Conservation (phyloP, 345 rosid species). For the Heritiera fomes region DNA sequence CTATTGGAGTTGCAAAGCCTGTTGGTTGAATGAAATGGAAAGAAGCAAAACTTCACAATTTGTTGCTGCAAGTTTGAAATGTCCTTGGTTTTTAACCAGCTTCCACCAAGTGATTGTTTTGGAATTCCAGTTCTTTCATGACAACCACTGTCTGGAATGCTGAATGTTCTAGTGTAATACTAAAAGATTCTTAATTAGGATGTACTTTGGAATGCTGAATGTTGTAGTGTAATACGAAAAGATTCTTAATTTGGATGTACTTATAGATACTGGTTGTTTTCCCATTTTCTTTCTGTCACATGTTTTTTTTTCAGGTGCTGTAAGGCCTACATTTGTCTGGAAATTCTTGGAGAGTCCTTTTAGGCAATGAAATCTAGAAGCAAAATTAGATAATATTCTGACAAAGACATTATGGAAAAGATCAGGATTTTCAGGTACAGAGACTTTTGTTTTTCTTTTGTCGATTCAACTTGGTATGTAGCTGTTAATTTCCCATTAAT, state of each 20-base stretch:
- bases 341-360: background rate
- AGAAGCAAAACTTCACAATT: background rate
- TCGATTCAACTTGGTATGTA: background rate
- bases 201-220: background rate
- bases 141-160: background rate
- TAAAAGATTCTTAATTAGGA: background rate
- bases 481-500: background rate
- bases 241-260: background rate
- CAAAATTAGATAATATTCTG: background rate
- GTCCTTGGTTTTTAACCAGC: background rate
- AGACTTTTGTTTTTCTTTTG: background rate
- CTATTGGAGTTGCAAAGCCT: background rate
- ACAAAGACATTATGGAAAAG: background rate
- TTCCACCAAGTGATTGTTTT: background rate
- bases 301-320: background rate
- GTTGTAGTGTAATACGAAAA: background rate
- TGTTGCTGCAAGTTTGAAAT: background rate
- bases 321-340: slow-evolving; percentile 7
- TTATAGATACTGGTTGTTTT: background rate
- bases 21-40: background rate
- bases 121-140: background rate
- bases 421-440: background rate
- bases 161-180: background rate
- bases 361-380: background rate
- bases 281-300: background rate